phyloP scores from a whole-genome alignment of 441 rosid genomes.

The Populus hybrid region DNA sequence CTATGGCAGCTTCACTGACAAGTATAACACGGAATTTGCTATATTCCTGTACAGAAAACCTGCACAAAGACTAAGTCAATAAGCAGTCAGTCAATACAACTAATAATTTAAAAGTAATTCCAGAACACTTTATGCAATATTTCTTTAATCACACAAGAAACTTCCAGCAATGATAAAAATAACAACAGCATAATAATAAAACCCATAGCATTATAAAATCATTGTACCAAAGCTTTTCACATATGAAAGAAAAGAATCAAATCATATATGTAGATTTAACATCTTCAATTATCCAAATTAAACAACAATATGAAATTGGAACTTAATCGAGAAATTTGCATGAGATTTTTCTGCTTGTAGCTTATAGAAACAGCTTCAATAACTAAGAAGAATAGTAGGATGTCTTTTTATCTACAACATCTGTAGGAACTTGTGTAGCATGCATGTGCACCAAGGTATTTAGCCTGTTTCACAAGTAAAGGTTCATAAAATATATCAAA shows the following conservation, averaged over 20 bases:
- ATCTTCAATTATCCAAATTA: not conserved
- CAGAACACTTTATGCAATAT: not conserved
- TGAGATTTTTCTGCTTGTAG: not conserved
- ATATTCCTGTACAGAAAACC: slow-evolving; percentile 92
- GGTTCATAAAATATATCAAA: not conserved
- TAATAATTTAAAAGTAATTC: not conserved
- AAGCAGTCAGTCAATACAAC: slow-evolving; percentile 27
- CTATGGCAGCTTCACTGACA: slow-evolving; percentile 61
- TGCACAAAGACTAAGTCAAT: slow-evolving; percentile 53
- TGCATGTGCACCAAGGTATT: not conserved
- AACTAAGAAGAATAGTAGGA: not conserved
- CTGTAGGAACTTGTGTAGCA: not conserved
- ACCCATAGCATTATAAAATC: not conserved
- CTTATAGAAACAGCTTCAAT: not conserved
- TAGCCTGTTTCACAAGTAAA: not conserved
- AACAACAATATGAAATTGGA: not conserved
- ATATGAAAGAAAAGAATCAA: not conserved
- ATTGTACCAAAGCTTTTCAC: not conserved
- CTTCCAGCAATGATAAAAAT: not conserved
- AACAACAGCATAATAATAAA: not conserved
- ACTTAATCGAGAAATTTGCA: not conserved
- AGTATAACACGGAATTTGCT: slow-evolving; percentile 71
- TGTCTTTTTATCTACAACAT: not conserved
- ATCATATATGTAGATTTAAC: not conserved
- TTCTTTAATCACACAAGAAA: not conserved